Evolutionary conservation across 306 rosid genomes (phyloP), one percentile per base, ranked within the genome.

Genomic region (Chamaecrista fasciculata): DNA sequence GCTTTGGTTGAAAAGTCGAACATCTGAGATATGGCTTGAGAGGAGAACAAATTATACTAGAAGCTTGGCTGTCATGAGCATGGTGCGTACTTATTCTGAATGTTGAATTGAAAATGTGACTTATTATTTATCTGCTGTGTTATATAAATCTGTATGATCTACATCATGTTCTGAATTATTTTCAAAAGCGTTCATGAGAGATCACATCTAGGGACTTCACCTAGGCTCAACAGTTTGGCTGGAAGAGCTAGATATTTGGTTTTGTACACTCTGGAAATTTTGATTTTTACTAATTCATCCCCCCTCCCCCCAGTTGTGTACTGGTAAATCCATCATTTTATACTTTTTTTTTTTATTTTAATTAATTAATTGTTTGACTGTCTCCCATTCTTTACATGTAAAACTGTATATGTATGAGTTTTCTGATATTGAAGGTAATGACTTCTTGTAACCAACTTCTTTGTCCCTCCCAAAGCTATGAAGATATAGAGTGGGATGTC

Each of bases 11-110:
- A 94, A 94, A 85, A 94, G 98, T 83, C 92, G 97, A 37, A 90
- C 98, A 46, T 94, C 98, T 16, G 98, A 94, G 81, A 75, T 94
- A 75, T 94, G 98, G 98, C 82, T 94, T 23, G 98, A 90, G 85
- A 94, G 98, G 82, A 90, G 98, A 74, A 94, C 98, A 61, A 94
- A 94, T 77, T 94, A 94, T 67, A 94, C 98, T 2, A 86, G 97
- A 78, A 94, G 98, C 83, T 85, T 94, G 84, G 98, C 98, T 67
- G 98, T 91, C 83, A 94, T 94, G 98, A 94, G 98, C 83, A 94
- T 94, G 98, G 98, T 94, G 56, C 42, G 83, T 78, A 59, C 71
- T 61, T 74, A 72, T 48, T 61, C 49, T 18, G 33, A 73, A 51
- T 37, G 20, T 43, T 8, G 11, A 3, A 15, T 63, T 52, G 33